phyloP scores from a whole-genome alignment of 352 stramenopile genomes.

The Sclerospora graminicola region DNA sequence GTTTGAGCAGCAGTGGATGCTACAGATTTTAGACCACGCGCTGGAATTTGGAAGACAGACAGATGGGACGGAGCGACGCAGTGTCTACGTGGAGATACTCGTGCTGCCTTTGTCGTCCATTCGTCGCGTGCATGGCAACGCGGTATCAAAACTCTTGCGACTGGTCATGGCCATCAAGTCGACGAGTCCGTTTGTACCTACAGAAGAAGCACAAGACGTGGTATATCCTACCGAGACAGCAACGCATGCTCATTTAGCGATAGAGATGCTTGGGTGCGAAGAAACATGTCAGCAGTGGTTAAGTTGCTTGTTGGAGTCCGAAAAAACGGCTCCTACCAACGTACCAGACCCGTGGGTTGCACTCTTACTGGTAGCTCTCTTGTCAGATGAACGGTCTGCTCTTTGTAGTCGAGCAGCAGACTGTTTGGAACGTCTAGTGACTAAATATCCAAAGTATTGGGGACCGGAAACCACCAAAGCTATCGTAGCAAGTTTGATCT shows the following conservation, averaged over 20 bases:
- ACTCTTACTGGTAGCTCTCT: slow-evolving; percentile 25
- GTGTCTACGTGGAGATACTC: slow-evolving; percentile 48
- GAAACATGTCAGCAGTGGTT: slow-evolving; percentile 24
- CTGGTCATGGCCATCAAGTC: slow-evolving; percentile 24
- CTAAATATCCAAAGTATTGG: slow-evolving; percentile 23
- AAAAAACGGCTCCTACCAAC: not conserved
- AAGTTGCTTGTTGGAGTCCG: slow-evolving; percentile 20
- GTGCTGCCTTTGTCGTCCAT: slow-evolving; percentile 43
- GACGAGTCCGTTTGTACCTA: slow-evolving; percentile 6
- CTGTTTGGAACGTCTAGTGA: slow-evolving; percentile 32
- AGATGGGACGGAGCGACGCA: slow-evolving; percentile 3
- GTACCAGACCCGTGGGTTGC: slow-evolving; percentile 23
- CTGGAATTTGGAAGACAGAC: slow-evolving; percentile 19
- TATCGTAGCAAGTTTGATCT: slow-evolving; percentile 53
- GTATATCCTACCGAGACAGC: slow-evolving; percentile 10
- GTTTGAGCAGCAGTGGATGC: slow-evolving; percentile 33
- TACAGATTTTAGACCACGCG: slow-evolving; percentile 21
- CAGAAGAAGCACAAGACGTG: not conserved
- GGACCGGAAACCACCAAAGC: slow-evolving; percentile 23
- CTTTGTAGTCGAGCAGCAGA: slow-evolving; percentile 14
- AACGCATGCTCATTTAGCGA: slow-evolving; percentile 21
- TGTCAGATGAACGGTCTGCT: slow-evolving; percentile 23
- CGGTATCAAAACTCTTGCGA: slow-evolving; percentile 31
- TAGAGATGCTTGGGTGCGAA: slow-evolving; percentile 22
- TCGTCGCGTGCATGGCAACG: slow-evolving; percentile 18